Conservation (phyloP, 1,139 yeast genomes). For the Geotrichum cucujoidarum region DNA sequence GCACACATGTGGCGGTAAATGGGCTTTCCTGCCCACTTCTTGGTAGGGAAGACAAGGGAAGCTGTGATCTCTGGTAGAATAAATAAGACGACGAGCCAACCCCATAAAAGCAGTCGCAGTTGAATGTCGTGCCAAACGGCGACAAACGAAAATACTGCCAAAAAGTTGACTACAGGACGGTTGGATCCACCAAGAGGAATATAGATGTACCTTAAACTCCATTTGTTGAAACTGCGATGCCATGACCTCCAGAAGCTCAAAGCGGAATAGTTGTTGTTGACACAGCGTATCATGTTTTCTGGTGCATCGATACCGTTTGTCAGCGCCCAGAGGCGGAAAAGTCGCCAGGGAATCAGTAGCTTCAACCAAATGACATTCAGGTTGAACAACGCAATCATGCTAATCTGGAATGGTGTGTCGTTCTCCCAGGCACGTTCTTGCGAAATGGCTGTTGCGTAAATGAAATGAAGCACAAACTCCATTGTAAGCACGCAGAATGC, state of each 20-base stretch:
- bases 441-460: conserved; percentile 91
- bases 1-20: conserved; percentile 85
- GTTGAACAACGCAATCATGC: conserved; percentile 91
- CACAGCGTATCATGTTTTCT: conserved; percentile 95
- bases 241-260: conserved; percentile 97
- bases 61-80: conserved; percentile 81
- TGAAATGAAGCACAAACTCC: conserved; percentile 84
- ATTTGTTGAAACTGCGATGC: conserved; percentile 91
- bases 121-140: conserved; percentile 99
- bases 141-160: conserved; percentile 91
- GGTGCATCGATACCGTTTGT: conserved; percentile 93
- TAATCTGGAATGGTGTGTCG: conserved; percentile 84
- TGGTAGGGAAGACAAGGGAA: conserved; percentile 41
- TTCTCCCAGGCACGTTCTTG: conserved; percentile 86
- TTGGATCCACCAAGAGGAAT: conserved; percentile 83
- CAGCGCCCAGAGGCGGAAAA: conserved; percentile 88
- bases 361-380: conserved; percentile 87
- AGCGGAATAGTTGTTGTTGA: conserved; percentile 90
- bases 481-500: conserved; percentile 69
- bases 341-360: conserved; percentile 90
- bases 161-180: conserved; percentile 61
- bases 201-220: conserved; percentile 77
- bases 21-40: conserved; percentile 27
- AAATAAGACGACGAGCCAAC: conserved; percentile 87
- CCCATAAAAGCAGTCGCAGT: conserved; percentile 82